Conservation (phyloP, 108 stramenopile genomes). For the Parmales sp. region DNA sequence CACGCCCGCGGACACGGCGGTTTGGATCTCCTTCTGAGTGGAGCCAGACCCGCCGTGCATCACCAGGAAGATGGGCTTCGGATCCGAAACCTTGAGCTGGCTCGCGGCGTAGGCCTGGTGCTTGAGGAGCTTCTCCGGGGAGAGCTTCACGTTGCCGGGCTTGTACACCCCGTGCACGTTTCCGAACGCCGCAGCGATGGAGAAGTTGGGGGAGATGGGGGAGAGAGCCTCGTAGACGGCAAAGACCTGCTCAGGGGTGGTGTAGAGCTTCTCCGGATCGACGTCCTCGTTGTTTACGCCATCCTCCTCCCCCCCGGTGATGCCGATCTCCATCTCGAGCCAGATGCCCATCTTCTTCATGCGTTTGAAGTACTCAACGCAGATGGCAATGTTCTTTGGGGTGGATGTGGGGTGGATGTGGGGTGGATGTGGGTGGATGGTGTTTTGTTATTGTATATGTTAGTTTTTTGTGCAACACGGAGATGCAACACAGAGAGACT, state of each 20-base stretch:
- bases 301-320: conserved; percentile 97
- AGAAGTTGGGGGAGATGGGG: conserved; percentile 75
- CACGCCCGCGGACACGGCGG: conserved; percentile 73
- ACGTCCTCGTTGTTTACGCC: conserved; percentile 92
- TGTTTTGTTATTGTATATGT: too few species aligned
- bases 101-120: conserved; percentile 81
- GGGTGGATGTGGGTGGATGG: too few species aligned
- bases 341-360: conserved; percentile 79
- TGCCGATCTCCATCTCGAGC: conserved; percentile 97
- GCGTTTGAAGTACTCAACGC: conserved; percentile 74
- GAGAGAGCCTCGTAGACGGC: conserved; percentile 76
- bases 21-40: conserved; percentile 79
- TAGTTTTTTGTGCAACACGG: too few species aligned
- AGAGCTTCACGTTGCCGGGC: conserved; percentile 86
- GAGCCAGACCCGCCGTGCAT: conserved; percentile 97
- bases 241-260: conserved; percentile 86
- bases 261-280: conserved; percentile 93
- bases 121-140: conserved; percentile 63
- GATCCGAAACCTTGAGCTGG: conserved; percentile 37
- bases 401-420: too few species aligned
- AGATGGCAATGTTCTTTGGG: conserved; percentile 83
- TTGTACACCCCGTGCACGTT: conserved; percentile 97
- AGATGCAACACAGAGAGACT: too few species aligned
- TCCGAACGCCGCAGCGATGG: conserved; percentile 91
- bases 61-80: conserved; percentile 76